Base-by-base conservation (phyloP, 2,329 filamentous ascomycete species). In the Akanthomyces lecanii region DNA sequence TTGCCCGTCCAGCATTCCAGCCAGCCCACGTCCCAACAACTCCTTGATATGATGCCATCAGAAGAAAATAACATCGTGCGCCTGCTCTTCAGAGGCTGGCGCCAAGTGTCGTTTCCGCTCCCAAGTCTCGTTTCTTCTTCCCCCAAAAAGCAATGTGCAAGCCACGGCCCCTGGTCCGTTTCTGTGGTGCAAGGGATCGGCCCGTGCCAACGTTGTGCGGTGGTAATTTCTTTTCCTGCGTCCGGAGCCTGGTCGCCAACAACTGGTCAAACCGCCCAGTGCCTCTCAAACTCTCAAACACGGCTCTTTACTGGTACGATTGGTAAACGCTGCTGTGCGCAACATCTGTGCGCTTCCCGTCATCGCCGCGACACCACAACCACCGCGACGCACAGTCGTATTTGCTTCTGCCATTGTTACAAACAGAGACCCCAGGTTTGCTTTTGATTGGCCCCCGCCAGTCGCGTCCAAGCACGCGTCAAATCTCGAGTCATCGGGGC, bases 391-490 rank as follows among this genome's bases (percentile, higher is more conserved):
- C 57, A 48, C 36, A 21, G 57, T 7, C 36, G 11, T 36, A 36
- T 45, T 61, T 61, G 48, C 48, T 53, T 61, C 45, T 61, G 30
- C 28, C 10, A 61, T 61, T 61, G 48, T 61, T 45, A 36, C n/a
- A 36, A 45, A 61, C 38, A 61, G 8, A 21, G 45, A 45, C 28
- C 47, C 14, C 18, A 14, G 45, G 56, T 59, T 51, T 59, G 56
- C 56, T 51, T 51, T 59, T 51, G 21, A 50, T 59, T 42, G 23
- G 30, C 23, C 16, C 30, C 30, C 16, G 33, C 44, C 30, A 58
- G 53, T 38, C 56, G 33, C 23, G 25, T 59, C 42, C 33, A 28
- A 42, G 33, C 28, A 21, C 38, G 42, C 50, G 18, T 38, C 33
- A 11, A 36, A 6, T 30, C 28, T 30, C 28, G 28, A 30, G 28